phyloP scores from a whole-genome alignment of 1,139 yeast genomes.

The Zygotorulaspora mrakii region DNA sequence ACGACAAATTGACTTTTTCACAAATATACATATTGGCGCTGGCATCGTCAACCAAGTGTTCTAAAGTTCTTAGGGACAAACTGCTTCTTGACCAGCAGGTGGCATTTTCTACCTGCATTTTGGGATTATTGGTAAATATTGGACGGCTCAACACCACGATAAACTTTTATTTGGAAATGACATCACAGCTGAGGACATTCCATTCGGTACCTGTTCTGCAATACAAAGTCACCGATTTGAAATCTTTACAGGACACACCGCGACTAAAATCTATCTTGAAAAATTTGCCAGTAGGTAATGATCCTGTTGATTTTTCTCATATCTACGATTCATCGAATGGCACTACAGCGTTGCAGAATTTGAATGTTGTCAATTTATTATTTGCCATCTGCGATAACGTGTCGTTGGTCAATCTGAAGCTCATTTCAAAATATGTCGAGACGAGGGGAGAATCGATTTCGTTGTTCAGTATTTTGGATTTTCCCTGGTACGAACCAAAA shows the following conservation, averaged over 20 bases:
- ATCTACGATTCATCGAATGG: slow-evolving; percentile 37
- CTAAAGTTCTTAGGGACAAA: slow-evolving; percentile 77
- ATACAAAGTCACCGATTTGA: slow-evolving; percentile 55
- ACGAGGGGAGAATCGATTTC: slow-evolving; percentile 19
- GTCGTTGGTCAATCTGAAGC: slow-evolving; percentile 44
- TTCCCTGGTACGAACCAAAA: slow-evolving; percentile 47
- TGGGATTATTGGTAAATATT: slow-evolving; percentile 81
- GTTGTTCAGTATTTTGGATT: slow-evolving; percentile 65
- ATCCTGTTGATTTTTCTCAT: slow-evolving; percentile 50
- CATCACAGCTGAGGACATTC: slow-evolving; percentile 84
- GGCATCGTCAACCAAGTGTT: slow-evolving; percentile 79
- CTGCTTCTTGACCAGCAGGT: slow-evolving; percentile 58
- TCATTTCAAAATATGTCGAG: slow-evolving; percentile 36
- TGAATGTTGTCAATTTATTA: slow-evolving; percentile 65
- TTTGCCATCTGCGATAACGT: slow-evolving; percentile 70
- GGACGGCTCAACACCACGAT: slow-evolving; percentile 95
- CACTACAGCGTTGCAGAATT: slow-evolving; percentile 18
- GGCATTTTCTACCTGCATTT: slow-evolving; percentile 73
- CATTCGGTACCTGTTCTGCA: slow-evolving; percentile 92
- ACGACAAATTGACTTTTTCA: slow-evolving; percentile 64
- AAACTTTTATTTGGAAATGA: slow-evolving; percentile 95
- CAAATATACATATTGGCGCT: slow-evolving; percentile 79
- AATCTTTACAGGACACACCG: slow-evolving; percentile 92
- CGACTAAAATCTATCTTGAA: slow-evolving; percentile 83
- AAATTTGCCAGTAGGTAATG: slow-evolving; percentile 48